Percentiles rank a stretch among this genome's conserved stretches.
phyloP scores from a whole-genome alignment of 2,329 filamentous ascomycete genomes.

The Exophiala phaeomuriformis region DNA sequence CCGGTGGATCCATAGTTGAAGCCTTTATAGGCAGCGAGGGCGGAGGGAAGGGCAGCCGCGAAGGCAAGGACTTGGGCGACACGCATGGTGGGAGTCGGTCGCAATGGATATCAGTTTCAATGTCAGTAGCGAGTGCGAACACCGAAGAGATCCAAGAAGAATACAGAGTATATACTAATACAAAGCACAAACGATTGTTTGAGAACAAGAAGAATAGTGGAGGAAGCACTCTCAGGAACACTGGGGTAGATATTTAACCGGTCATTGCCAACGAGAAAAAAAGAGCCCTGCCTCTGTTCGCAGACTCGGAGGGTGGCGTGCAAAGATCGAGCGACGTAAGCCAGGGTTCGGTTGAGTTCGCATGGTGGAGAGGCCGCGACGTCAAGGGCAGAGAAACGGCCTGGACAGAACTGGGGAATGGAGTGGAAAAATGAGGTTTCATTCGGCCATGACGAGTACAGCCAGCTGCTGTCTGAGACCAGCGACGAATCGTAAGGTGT shows the following conservation, averaged over 20 bases:
- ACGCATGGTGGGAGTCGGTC: conserved; percentile 22
- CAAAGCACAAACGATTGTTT: background rate
- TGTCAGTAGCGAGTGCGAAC: conserved; percentile 11
- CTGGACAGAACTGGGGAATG: background rate
- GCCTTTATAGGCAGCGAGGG: conserved; percentile 34
- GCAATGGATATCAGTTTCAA: background rate
- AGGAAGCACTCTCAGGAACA: background rate
- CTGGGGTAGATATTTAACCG: background rate
- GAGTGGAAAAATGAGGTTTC: background rate
- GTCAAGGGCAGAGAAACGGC: background rate
- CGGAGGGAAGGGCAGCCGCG: conserved; percentile 28
- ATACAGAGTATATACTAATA: conserved; percentile 1
- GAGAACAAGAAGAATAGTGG: background rate
- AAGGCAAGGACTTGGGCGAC: conserved; percentile 31
- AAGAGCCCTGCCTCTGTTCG: background rate
- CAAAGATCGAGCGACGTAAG: background rate
- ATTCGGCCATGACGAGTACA: background rate
- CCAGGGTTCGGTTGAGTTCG: background rate
- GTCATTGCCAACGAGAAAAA: background rate
- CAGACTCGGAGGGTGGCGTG: background rate
- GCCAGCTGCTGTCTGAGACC: background rate
- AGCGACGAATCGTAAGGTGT: background rate
- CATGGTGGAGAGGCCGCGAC: background rate
- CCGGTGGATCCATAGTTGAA: conserved; percentile 44
- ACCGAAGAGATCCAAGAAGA: background rate